phyloP scores from a whole-genome alignment of 768 basidiomycete genomes.

The Holtermanniella nyarrowii region DNA sequence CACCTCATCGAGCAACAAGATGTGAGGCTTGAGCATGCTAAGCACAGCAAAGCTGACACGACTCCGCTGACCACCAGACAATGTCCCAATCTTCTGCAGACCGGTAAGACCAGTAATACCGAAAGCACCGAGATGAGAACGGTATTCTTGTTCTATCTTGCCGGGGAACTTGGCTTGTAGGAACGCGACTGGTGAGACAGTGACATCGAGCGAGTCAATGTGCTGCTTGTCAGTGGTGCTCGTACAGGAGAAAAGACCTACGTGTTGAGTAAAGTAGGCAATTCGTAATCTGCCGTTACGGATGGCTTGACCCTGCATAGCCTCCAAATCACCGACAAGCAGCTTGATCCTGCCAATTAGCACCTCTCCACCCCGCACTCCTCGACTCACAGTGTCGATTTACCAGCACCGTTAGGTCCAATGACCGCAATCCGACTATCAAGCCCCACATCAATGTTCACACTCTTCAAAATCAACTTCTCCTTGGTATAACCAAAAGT shows the following conservation, averaged over 20 bases:
- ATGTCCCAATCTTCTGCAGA: constrained; percentile 77
- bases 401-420: constrained; percentile 90
- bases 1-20: constrained; percentile 88
- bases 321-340: constrained; percentile 69
- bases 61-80: constrained; percentile 92
- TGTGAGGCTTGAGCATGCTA: constrained; percentile 78
- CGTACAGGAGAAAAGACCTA: constrained; percentile 41
- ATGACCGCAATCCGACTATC: constrained; percentile 93
- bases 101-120: constrained; percentile 89
- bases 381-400: constrained; percentile 73
- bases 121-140: constrained; percentile 89
- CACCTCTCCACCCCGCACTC: neutral
- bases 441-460: constrained; percentile 86
- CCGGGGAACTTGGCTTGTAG: constrained; percentile 86
- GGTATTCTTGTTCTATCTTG: constrained; percentile 89
- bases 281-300: constrained; percentile 81
- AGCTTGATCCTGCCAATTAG: constrained; percentile 72
- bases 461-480: constrained; percentile 60
- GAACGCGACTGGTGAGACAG: constrained; percentile 87
- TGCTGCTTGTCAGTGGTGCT: constrained; percentile 72
- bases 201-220: constrained; percentile 74
- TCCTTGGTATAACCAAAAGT: constrained; percentile 77
- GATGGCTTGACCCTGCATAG: constrained; percentile 66
- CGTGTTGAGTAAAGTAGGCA: constrained; percentile 49
- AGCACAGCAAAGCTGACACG: constrained; percentile 85